These are phyloP conservation scores for Quercus variabilis DNA, from an alignment of 306 rosid species.

Conservation along the genomic window DNA sequence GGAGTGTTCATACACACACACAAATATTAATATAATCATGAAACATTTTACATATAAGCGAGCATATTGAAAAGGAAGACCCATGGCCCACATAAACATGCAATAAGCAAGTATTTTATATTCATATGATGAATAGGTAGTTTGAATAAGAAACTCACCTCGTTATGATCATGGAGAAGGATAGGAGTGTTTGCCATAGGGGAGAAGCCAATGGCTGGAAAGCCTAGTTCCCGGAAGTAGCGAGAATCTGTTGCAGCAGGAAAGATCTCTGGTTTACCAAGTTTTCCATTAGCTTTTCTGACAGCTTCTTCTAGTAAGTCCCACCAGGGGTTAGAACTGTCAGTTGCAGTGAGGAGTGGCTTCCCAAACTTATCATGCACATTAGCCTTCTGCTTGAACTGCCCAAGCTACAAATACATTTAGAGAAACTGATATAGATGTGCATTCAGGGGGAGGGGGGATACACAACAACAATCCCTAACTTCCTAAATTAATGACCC, in stretches of 20 bases:
- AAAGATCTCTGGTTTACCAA: constrained; percentile 83
- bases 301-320: constrained; percentile 68
- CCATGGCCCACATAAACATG: not conserved
- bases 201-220: constrained; percentile 93
- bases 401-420: constrained; percentile 35
- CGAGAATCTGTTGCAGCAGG: constrained; percentile 88
- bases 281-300: constrained; percentile 68
- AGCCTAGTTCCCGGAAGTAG: constrained; percentile 67
- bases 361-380: constrained; percentile 49
- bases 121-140: not conserved
- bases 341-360: constrained; percentile 60
- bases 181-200: constrained; percentile 91
- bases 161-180: constrained; percentile 94
- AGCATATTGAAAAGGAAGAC: not conserved
- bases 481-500: not conserved
- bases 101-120: not conserved
- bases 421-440: constrained; percentile 13
- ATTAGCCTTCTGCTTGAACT: constrained; percentile 69
- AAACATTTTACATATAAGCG: not conserved
- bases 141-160: constrained; percentile 44
- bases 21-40: not conserved
- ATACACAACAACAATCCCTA: not conserved
- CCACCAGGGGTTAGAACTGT: constrained; percentile 94
- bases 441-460: not conserved
- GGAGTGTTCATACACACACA: not conserved